Base-by-base conservation (phyloP, 2,329 filamentous ascomycete species). In the Neonectria hederae region DNA sequence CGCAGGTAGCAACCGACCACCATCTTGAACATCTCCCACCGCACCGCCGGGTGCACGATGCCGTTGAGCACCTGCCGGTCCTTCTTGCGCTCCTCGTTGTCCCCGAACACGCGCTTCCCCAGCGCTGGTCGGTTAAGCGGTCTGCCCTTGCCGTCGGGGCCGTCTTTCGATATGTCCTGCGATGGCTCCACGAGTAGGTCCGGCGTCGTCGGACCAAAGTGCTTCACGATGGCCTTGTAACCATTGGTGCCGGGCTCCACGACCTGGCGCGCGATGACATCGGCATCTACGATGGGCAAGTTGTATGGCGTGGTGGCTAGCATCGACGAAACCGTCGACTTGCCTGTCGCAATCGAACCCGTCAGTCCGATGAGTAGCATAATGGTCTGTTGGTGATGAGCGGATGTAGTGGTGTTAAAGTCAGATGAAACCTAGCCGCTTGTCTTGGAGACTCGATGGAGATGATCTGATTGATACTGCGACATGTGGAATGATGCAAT, bases 301-400 rank as follows among this genome's bases (percentile, higher is more conserved):
- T 88, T 90, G 83, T 97, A 92, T 0, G 95, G 96, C 5, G 92
- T 84, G 5, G 88, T 85, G 54, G 91, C 89, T 73, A 99, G 92
- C 72, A 97, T 86, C 42, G 86, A 84, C 28, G 96, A 97, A 59
- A 97, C 94, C 70, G 95, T 99, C 49, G 95, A 97, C 87, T 99
- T 99, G 78, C 96, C 96, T 6, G 96, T 99, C 65, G 96, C 96
- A 76, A 99, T 98, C 65, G 94, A 97, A 77, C 96, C 96, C 9
- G 96, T 99, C 26, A 99, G 89, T 62, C 96, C 96, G 73, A 99
- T 94, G 75, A 99, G 89, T 53, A 98, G 88, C 96, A 98, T 98
- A 40, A 30, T 46, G 19, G 14, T n/a, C 32, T 48, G 19, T 54
- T 30, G 30, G 42, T 45, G 43, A n/a, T 24, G n/a, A 32, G 14